Evolutionary conservation across 768 basidiomycete genomes (phyloP).

Genomic region (Pleurotus tuber-regium): DNA sequence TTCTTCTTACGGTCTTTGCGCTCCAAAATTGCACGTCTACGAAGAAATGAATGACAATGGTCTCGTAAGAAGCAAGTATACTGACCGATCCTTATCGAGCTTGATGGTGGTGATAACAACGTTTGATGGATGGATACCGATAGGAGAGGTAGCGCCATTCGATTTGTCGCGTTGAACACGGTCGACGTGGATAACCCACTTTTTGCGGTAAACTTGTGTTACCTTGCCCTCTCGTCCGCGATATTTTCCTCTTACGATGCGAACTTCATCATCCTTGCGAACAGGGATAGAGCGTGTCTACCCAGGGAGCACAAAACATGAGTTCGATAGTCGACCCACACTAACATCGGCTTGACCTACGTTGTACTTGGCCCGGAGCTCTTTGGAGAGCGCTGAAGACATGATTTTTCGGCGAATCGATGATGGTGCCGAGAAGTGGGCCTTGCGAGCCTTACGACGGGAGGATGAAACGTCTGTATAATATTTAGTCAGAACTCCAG

Average conservation of each 20-base stretch:
- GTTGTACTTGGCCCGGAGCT: constrained; percentile 88
- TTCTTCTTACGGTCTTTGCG: constrained; percentile 83
- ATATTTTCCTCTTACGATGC: constrained; percentile 96
- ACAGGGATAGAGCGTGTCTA: constrained; percentile 91
- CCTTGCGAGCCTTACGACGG: constrained; percentile 97
- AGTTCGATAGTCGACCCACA: neutral
- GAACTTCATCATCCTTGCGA: constrained; percentile 97
- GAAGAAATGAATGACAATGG: constrained; percentile 3
- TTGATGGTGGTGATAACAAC: constrained; percentile 93
- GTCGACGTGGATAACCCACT: constrained; percentile 98
- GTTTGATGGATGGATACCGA: constrained; percentile 96
- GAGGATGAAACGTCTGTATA: constrained; percentile 83
- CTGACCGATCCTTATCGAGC: constrained; percentile 85
- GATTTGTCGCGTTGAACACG: constrained; percentile 97
- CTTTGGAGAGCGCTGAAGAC: constrained; percentile 94
- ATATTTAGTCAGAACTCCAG: constrained; percentile 14
- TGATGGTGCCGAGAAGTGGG: constrained; percentile 95
- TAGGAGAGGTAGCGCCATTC: constrained; percentile 90
- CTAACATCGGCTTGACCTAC: constrained; percentile 46
- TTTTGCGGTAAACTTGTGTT: constrained; percentile 97
- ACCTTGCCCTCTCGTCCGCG: constrained; percentile 99
- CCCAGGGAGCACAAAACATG: neutral
- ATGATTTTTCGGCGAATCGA: constrained; percentile 96
- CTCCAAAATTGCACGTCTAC: constrained; percentile 81
- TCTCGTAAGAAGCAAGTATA: constrained; percentile 4